phyloP scores from a whole-genome alignment of 139 green algal species.

The Chara braunii region DNA sequence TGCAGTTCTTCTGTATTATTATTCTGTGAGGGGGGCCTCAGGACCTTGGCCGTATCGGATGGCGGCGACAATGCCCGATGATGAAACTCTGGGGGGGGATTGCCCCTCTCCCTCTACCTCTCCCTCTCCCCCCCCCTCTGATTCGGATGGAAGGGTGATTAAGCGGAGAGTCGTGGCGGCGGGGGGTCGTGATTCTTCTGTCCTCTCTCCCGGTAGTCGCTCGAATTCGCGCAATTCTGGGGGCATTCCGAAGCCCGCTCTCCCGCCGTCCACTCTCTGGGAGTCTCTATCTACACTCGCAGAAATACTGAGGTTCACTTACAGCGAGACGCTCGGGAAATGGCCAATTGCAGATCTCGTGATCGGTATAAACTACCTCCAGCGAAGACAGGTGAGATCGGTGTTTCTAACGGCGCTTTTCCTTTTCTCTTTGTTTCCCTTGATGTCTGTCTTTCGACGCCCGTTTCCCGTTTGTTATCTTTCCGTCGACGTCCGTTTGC shows the following conservation, averaged over 20 bases:
- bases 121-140: not conserved
- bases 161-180: not conserved
- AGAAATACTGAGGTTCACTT: conserved; percentile 29
- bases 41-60: not conserved
- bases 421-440: not conserved
- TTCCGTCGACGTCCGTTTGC: too few species aligned
- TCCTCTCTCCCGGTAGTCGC: not conserved
- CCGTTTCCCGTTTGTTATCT: not conserved
- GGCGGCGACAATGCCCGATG: not conserved
- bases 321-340: conserved; percentile 36
- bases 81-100: not conserved
- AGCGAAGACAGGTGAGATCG: conserved; percentile 20
- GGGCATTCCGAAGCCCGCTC: not conserved
- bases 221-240: not conserved
- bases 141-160: not conserved
- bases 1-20: conserved; percentile 21
- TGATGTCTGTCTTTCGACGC: not conserved
- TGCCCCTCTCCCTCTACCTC: not conserved
- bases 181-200: not conserved
- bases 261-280: conserved; percentile 12
- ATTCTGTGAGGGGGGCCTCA: not conserved
- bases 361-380: conserved; percentile 29
- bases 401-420: not conserved
- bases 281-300: conserved; percentile 27
- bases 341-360: conserved; percentile 34